A percentile compares a stretch with the other conserved stretches of the same genome.
These are phyloP conservation scores for Neltuma alba DNA, from an alignment of 306 rosid genomes.

Conservation along the genomic window DNA sequence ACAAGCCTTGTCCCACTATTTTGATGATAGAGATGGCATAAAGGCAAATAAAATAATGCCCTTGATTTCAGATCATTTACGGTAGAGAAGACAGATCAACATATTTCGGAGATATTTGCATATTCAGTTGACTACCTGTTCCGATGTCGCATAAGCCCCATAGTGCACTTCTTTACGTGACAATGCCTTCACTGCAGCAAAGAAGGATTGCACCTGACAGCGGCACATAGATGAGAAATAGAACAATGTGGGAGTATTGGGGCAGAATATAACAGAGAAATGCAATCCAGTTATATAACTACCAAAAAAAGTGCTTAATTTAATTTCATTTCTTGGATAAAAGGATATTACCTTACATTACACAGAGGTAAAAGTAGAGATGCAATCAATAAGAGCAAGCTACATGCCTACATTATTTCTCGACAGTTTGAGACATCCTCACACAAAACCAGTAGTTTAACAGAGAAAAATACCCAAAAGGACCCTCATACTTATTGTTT, in stretches of 20 bases:
- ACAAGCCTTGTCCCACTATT: not conserved
- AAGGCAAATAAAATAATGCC: not conserved
- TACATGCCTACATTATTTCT: not conserved
- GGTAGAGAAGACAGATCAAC: slow-evolving; percentile 9
- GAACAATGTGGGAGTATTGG: not conserved
- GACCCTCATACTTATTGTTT: slow-evolving; percentile 1
- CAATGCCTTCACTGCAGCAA: slow-evolving; percentile 83
- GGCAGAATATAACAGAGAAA: not conserved
- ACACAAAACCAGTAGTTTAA: slow-evolving; percentile 7
- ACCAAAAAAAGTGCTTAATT: not conserved
- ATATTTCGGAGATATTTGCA: not conserved
- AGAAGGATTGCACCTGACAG: slow-evolving; percentile 88
- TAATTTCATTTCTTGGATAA: not conserved
- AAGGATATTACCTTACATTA: not conserved
- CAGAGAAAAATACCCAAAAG: not conserved
- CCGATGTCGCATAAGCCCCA: slow-evolving; percentile 97
- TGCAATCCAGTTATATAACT: not conserved
- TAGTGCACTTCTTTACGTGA: slow-evolving; percentile 97
- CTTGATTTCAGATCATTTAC: not conserved
- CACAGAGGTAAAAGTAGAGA: not conserved
- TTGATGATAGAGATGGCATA: not conserved
- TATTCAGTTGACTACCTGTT: slow-evolving; percentile 66
- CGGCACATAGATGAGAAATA: slow-evolving; percentile 21
- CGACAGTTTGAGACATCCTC: not conserved
- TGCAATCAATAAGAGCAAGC: not conserved